A percentile compares a stretch with the other conserved stretches of the same genome.
Conservation (phyloP, 345 rosid species). For the Mallotus nudiflorus region DNA sequence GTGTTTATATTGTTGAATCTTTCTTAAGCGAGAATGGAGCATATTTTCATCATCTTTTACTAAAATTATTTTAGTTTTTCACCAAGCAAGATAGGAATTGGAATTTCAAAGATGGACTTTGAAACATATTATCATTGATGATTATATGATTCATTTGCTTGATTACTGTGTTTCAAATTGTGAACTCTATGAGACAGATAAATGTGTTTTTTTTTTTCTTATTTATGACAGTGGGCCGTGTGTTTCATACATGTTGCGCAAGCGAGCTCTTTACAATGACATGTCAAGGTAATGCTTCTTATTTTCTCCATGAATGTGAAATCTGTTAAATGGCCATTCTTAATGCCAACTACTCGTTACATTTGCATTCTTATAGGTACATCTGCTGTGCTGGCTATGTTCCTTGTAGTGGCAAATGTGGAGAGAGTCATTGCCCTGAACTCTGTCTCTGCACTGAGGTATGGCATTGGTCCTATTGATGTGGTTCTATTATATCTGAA, state of each 20-base stretch:
- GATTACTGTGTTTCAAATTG: not conserved
- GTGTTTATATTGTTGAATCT: no score
- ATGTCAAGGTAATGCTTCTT: slow-evolving; percentile 42
- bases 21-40: no score
- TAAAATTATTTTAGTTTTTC: not conserved
- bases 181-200: no score
- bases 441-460: slow-evolving; percentile 81
- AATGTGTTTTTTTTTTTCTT: not conserved
- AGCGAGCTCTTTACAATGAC: slow-evolving; percentile 65
- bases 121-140: not conserved
- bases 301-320: not conserved
- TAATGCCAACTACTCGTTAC: not conserved
- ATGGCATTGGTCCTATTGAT: not conserved
- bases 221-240: slow-evolving; percentile 53
- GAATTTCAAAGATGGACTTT: no score
- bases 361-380: slow-evolving; percentile 41
- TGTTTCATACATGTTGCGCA: slow-evolving; percentile 67
- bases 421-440: slow-evolving; percentile 66
- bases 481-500: not conserved
- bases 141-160: not conserved
- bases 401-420: slow-evolving; percentile 75
- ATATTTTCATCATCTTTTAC: not conserved
- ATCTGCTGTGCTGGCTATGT: slow-evolving; percentile 68
- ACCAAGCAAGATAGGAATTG: not conserved
- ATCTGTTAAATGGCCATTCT: not conserved